Evolutionary conservation across 1,139 yeast species (phyloP).

Genomic region (Taphrina communis): DNA sequence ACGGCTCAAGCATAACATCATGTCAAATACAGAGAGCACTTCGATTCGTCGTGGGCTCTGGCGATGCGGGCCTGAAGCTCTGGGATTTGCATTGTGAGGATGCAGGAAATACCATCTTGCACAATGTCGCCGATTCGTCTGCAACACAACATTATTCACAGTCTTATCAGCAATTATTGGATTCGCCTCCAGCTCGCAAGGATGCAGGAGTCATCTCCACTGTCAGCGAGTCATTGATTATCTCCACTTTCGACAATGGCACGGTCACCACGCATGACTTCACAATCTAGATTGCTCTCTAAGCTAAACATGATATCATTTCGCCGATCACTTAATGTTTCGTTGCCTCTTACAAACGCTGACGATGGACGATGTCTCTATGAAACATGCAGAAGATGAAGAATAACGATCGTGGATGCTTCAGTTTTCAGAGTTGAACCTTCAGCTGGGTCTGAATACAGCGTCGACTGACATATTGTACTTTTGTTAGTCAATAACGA

Average conservation of each 20-base stretch:
- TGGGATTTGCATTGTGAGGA: slow-evolving; percentile 6
- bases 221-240: not conserved
- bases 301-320: no score
- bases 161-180: not conserved
- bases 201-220: not conserved
- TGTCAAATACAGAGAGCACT: slow-evolving; percentile 10
- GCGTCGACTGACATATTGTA: no score
- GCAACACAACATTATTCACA: not conserved
- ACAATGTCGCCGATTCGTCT: not conserved
- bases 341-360: no score
- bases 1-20: not conserved
- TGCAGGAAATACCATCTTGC: not conserved
- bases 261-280: slow-evolving; percentile 1
- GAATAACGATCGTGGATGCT: no score
- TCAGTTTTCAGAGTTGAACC: no score
- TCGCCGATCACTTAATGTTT: no score
- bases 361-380: no score
- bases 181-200: not conserved
- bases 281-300: not conserved
- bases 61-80: slow-evolving; percentile 14
- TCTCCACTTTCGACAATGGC: not conserved
- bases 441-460: no score
- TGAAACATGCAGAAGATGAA: no score
- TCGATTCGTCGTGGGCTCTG: slow-evolving; percentile 24
- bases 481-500: no score